phyloP scores from a whole-genome alignment of 2,329 filamentous ascomycete species.

The Venturia carpophila region DNA sequence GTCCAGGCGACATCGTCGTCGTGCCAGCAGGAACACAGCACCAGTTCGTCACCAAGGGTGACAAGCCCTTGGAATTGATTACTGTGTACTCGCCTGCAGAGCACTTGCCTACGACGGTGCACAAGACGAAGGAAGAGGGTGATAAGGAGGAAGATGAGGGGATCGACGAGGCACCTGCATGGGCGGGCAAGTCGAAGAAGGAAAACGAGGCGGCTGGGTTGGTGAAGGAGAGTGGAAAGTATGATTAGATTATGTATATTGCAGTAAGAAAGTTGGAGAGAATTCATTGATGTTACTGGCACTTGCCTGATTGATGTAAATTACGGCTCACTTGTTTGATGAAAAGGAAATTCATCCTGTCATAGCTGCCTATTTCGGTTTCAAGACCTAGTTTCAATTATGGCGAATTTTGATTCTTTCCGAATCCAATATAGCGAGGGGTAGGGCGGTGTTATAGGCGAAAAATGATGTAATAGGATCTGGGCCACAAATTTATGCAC shows the following conservation, averaged over 20 bases:
- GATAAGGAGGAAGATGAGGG: constrained; percentile 55
- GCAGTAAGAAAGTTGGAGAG: no score
- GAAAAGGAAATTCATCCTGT: no score
- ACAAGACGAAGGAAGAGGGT: constrained; percentile 55
- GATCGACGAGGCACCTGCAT: constrained; percentile 52
- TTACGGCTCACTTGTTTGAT: no score
- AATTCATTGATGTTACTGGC: no score
- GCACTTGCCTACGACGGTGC: constrained; percentile 51
- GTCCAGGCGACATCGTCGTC: constrained; percentile 50
- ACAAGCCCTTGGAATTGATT: constrained; percentile 52
- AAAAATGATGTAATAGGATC: no score
- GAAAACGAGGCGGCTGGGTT: constrained; percentile 50
- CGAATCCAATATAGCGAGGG: no score
- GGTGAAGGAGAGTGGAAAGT: constrained; percentile 35
- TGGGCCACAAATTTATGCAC: no score
- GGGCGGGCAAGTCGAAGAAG: constrained; percentile 49
- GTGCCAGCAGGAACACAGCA: constrained; percentile 59
- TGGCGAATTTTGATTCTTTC: no score
- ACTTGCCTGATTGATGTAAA: no score
- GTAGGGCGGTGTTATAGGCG: no score
- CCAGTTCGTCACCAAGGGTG: constrained; percentile 56
- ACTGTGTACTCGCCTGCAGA: constrained; percentile 58
- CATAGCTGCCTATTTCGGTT: no score
- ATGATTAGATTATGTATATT: background rate
- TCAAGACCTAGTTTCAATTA: no score